Percentiles rank a stretch among this genome's conserved stretches.
Evolutionary conservation across 1,284 basidiomycete species (phyloP).

Genomic region (Ustanciosporium gigantosporum): DNA sequence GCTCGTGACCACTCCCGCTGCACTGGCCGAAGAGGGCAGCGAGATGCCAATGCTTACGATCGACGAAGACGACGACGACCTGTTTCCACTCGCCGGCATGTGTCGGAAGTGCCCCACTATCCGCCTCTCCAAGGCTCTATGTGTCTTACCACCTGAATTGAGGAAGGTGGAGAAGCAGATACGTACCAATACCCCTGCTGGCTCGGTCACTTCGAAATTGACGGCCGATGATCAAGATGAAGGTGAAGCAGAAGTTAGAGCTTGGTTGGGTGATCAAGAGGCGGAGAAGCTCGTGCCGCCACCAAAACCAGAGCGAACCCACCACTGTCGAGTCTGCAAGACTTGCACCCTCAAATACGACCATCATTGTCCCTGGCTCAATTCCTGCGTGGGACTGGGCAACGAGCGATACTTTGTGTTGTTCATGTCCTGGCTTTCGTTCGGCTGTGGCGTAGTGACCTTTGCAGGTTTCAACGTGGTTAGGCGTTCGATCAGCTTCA

Average conservation of each 20-base stretch:
- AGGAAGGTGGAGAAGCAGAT: conserved; percentile 46
- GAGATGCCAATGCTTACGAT: background rate
- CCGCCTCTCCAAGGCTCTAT: conserved; percentile 44
- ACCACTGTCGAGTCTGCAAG: conserved; percentile 93
- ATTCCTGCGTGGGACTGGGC: conserved; percentile 89
- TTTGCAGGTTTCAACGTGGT: conserved; percentile 22
- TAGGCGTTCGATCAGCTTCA: conserved; percentile 11
- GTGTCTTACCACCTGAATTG: conserved; percentile 53
- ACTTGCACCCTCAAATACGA: conserved; percentile 84
- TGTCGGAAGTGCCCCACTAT: conserved; percentile 54
- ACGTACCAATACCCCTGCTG: conserved; percentile 15
- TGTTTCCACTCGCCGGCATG: conserved; percentile 49
- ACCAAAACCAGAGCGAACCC: conserved; percentile 82
- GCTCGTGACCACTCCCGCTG: background rate
- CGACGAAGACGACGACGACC: conserved; percentile 43
- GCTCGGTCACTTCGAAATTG: conserved; percentile 15
- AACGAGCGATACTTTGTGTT: conserved; percentile 95
- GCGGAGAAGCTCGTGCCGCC: conserved; percentile 56
- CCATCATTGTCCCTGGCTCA: conserved; percentile 75
- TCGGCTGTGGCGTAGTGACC: conserved; percentile 48
- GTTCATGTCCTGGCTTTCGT: conserved; percentile 72
- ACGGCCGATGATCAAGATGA: conserved; percentile 44
- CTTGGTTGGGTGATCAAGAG: conserved; percentile 48
- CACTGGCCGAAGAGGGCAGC: background rate
- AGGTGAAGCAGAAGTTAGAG: conserved; percentile 48